Percentiles rank a stretch among this genome's conserved stretches.
Evolutionary conservation across 208 protist species (phyloP).

Genomic region (Trypanosoma cruzi): DNA sequence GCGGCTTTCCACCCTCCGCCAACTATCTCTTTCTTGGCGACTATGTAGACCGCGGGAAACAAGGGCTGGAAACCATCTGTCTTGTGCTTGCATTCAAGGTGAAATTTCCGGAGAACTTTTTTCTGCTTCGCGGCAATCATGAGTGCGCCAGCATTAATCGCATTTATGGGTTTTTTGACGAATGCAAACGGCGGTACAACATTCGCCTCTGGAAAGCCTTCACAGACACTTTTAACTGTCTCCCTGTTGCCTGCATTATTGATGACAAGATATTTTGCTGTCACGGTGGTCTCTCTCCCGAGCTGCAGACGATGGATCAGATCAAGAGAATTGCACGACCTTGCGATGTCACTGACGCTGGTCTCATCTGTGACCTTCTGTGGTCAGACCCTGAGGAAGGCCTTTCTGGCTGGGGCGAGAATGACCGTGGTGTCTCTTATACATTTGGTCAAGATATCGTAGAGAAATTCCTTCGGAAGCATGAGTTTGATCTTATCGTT

Average conservation of each 20-base stretch:
- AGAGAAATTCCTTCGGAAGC: slow-evolving; percentile 95
- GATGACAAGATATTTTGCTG: slow-evolving; percentile 99
- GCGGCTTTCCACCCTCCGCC: slow-evolving; percentile 98
- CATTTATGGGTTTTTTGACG: slow-evolving; percentile 99
- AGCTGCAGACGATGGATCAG: slow-evolving; percentile 96
- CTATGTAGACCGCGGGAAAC: slow-evolving; percentile 99
- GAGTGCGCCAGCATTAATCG: slow-evolving; percentile 99
- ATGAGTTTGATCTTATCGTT: slow-evolving; percentile 96
- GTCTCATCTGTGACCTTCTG: slow-evolving; percentile 99
- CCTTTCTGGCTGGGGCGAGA: slow-evolving; percentile 91
- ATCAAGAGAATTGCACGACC: slow-evolving; percentile 97
- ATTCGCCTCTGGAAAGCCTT: slow-evolving; percentile 99
- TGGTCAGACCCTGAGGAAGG: slow-evolving; percentile 99
- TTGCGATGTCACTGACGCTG: slow-evolving; percentile 98
- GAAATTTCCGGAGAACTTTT: slow-evolving; percentile 99
- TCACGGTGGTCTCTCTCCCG: slow-evolving; percentile 97
- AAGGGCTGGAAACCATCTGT: slow-evolving; percentile 98
- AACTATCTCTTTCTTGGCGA: slow-evolving; percentile 99
- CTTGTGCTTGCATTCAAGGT: slow-evolving; percentile 99
- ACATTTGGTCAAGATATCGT: slow-evolving; percentile 94
- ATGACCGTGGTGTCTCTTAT: slow-evolving; percentile 94
- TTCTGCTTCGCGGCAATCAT: slow-evolving; percentile 99
- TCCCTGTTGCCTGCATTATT: slow-evolving; percentile 99
- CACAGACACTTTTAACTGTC: slow-evolving; percentile 99
- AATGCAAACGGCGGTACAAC: slow-evolving; percentile 99